Conservation (phyloP, 495 filamentous ascomycete genomes). For the Neurospora sublineolata region DNA sequence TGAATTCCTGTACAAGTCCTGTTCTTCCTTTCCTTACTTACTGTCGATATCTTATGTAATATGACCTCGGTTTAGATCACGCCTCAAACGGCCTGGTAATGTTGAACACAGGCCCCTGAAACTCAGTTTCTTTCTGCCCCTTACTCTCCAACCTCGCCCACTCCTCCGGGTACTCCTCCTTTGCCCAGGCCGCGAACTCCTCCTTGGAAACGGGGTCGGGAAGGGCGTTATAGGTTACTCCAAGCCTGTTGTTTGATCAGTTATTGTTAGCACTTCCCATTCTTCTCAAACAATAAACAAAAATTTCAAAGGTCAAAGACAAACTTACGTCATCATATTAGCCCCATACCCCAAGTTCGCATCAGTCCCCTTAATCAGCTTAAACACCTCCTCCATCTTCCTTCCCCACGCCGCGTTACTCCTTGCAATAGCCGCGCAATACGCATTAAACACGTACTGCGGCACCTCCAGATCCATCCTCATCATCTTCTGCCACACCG, state of each 20-base stretch:
- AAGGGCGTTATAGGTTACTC: slow-evolving; percentile 61
- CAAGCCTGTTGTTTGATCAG: slow-evolving; percentile 41
- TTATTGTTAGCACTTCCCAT: background rate
- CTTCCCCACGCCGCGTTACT: slow-evolving; percentile 30
- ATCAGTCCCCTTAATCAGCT: slow-evolving; percentile 53
- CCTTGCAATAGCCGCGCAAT: slow-evolving; percentile 56
- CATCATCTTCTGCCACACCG: slow-evolving; percentile 64
- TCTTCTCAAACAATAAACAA: background rate
- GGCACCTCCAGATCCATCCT: slow-evolving; percentile 68
- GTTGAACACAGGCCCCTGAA: slow-evolving; percentile 31
- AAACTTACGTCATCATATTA: slow-evolving; percentile 55
- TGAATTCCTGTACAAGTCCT: background rate
- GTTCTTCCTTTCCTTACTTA: background rate
- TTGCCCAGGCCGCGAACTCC: slow-evolving; percentile 63
- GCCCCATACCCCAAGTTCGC: slow-evolving; percentile 51
- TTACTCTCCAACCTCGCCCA: slow-evolving; percentile 53
- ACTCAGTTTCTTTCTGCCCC: slow-evolving; percentile 22
- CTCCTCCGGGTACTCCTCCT: slow-evolving; percentile 48
- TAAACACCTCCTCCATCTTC: slow-evolving; percentile 51
- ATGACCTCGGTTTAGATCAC: slow-evolving; percentile 15
- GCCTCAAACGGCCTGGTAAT: slow-evolving; percentile 32
- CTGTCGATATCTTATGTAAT: slow-evolving; percentile 1
- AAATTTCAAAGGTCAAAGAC: background rate
- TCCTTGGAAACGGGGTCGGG: slow-evolving; percentile 47
- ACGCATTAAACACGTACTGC: slow-evolving; percentile 56